These are phyloP conservation scores for Pelargonium fulgidum DNA, from an alignment of 441 rosid species.

Conservation along the genomic window DNA sequence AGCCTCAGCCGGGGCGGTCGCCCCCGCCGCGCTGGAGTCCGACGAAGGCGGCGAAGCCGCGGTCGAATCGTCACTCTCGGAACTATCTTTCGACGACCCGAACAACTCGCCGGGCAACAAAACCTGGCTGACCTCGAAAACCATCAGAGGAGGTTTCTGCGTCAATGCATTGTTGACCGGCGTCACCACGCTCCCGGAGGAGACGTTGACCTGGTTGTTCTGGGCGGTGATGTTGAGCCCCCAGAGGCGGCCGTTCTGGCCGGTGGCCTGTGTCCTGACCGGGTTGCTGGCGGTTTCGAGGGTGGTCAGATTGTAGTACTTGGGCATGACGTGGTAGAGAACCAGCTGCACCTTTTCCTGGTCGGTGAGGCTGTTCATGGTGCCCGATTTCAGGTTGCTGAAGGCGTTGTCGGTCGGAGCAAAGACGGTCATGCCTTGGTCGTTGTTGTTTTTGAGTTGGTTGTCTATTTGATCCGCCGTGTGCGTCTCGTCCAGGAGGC, in stretches of 20 bases:
- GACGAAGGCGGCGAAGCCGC: neutral
- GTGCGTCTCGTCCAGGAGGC: neutral
- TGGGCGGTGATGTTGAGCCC: neutral
- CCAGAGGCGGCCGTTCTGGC: neutral
- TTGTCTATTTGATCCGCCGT: neutral
- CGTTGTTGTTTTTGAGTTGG: neutral
- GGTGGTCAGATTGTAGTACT: neutral
- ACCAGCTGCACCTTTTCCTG: constrained; percentile 4
- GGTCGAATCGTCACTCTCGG: neutral
- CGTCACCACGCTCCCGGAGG: neutral
- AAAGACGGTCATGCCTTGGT: neutral
- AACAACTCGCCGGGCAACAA: neutral
- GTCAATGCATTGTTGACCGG: neutral
- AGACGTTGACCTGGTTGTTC: constrained; percentile 5
- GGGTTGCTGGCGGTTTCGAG: neutral
- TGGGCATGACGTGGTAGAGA: neutral
- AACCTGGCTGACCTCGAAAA: neutral
- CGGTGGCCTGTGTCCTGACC: neutral
- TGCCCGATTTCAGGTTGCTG: neutral
- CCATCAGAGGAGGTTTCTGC: neutral
- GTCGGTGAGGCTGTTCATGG: neutral
- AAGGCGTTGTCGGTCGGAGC: constrained; percentile 5
- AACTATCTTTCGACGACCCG: neutral
- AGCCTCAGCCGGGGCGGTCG: neutral
- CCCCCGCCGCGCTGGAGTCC: neutral